These are phyloP conservation scores for Oehlia diaphana DNA, from an alignment of 192 early-diverging fungal species.

Conservation along the genomic window DNA sequence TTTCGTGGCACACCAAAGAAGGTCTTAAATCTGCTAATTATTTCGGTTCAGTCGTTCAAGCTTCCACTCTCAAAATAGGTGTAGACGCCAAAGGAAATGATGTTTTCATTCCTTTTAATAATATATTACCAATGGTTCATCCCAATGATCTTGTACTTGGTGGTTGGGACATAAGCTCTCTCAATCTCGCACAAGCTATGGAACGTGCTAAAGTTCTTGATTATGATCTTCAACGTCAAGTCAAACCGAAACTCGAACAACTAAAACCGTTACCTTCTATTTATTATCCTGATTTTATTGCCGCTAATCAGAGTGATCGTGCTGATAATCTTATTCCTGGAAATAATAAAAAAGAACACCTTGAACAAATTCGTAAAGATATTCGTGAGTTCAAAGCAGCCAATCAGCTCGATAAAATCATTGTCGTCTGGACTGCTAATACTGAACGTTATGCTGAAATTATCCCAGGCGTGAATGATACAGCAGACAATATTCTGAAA, in stretches of 20 bases:
- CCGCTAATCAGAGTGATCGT: slow-evolving; percentile 96
- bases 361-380: slow-evolving; percentile 91
- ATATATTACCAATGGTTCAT: slow-evolving; percentile 94
- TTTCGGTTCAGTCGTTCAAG: slow-evolving; percentile 94
- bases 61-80: slow-evolving; percentile 95
- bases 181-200: slow-evolving; percentile 91
- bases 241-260: slow-evolving; percentile 74
- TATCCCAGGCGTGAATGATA: slow-evolving; percentile 93
- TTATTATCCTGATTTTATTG: slow-evolving; percentile 99
- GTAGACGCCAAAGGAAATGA: slow-evolving; percentile 81
- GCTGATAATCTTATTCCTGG: slow-evolving; percentile 90
- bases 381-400: slow-evolving; percentile 93
- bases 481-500: slow-evolving; percentile 86
- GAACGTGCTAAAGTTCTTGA: slow-evolving; percentile 93
- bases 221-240: slow-evolving; percentile 93
- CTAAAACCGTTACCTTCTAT: slow-evolving; percentile 92
- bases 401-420: slow-evolving; percentile 88
- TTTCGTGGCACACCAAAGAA: slow-evolving; percentile 91
- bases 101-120: slow-evolving; percentile 88
- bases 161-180: slow-evolving; percentile 95
- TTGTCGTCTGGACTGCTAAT: slow-evolving; percentile 99
- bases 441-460: slow-evolving; percentile 91
- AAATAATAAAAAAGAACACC: slow-evolving; percentile 84
- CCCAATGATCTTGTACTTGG: slow-evolving; percentile 97
- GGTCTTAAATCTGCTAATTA: slow-evolving; percentile 94